Base-by-base conservation (phyloP, 2,329 filamentous ascomycete genomes). In the Xylariaceae sp. region DNA sequence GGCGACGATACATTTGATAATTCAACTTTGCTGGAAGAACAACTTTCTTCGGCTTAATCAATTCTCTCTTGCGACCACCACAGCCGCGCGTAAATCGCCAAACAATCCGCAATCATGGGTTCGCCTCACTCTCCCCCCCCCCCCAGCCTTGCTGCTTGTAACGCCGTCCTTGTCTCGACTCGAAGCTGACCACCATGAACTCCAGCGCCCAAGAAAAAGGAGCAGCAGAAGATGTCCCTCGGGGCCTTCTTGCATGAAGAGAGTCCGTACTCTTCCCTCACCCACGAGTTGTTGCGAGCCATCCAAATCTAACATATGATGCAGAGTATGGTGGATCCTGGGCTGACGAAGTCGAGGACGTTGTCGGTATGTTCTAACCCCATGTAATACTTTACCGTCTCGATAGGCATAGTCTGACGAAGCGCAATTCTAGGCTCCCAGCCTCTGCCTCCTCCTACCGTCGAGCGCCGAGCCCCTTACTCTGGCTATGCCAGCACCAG, bases 271-370 rank as follows among this genome's bases (percentile, higher is more conserved):
- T 54, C 52, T 51, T 49, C 55, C 41, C 27, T 42, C 50, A 49
- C 56, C 42, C 53, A 40, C 33, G 44, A 12, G 55, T 52, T 21
- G 49, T 48, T 50, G 11, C 35, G 38, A 23, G 32, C 36, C 49
- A 47, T 46, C 49, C 14, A 21, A 34, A 12, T 17, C 58, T 64
- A 54, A 66, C 62, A 54, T 32, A 12, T 49, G 23, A 22, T 48
- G 47, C 48, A 75, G 73, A 70, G 55, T 75, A 73, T 55, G 77
- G 74, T 58, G 90, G 92, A 65, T 97, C 93, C 59, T 98, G 93
- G 93, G 93, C 93, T 62, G 94, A 98, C 73, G 93, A 98, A 68
- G 95, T 98, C 74, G 93, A 98, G 71, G 90, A 95, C 64, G 79
- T 87, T 56, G 80, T 83, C 68, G 75, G 87, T 92, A 78, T 75